phyloP scores from a whole-genome alignment of 129 eudicot species.

The Rutidosis leptorrhynchoides region DNA sequence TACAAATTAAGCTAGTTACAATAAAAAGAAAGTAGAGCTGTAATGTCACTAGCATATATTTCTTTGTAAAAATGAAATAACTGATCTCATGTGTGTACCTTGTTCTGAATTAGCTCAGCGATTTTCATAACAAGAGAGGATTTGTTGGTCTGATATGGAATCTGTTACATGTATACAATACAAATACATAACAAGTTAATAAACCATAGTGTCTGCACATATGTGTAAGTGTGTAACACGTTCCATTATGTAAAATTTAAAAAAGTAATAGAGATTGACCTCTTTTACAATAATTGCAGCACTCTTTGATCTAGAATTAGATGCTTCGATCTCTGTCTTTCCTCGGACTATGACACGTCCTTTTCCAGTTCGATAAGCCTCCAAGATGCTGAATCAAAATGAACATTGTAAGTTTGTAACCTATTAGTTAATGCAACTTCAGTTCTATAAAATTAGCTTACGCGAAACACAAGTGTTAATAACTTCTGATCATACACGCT shows the following conservation, averaged over 20 bases:
- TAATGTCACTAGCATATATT: no score
- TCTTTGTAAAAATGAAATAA: constrained; percentile 6
- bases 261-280: constrained; percentile 38
- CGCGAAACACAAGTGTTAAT: not conserved
- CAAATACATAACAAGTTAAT: constrained; percentile 12
- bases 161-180: constrained; percentile 48
- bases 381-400: constrained; percentile 57
- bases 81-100: constrained; percentile 43
- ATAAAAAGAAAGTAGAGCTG: not conserved
- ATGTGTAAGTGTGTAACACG: not conserved
- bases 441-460: not conserved
- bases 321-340: constrained; percentile 73
- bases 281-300: constrained; percentile 81
- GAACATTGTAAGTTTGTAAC: not conserved
- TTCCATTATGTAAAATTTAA: constrained; percentile 16
- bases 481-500: not conserved
- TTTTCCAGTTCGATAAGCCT: constrained; percentile 86
- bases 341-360: constrained; percentile 92
- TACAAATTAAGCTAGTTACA: not conserved
- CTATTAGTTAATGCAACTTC: not conserved
- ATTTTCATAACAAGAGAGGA: constrained; percentile 85
- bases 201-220: not conserved
- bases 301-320: constrained; percentile 76
- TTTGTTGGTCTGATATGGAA: constrained; percentile 97
- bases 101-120: constrained; percentile 86